Conservation (phyloP, 257 asterid species). For the Fraxinus americana region DNA sequence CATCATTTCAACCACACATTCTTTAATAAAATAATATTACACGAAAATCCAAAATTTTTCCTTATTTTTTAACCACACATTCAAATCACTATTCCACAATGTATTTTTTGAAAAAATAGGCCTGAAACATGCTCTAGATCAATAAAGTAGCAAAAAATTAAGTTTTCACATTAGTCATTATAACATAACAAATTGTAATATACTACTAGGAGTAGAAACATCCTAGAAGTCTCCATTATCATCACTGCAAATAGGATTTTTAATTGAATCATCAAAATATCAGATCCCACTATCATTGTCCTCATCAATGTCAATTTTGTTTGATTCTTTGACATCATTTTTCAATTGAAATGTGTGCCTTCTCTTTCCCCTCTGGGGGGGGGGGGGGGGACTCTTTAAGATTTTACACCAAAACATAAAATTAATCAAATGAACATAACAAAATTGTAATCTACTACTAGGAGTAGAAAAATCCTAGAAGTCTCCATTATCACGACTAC, state of each 20-base stretch:
- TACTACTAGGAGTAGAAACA: neutral
- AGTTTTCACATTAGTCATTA: neutral
- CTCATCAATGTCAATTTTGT: neutral
- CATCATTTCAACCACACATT: too few relatives aligned
- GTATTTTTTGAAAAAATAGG: too few relatives aligned
- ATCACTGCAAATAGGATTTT: neutral
- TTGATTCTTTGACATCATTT: neutral
- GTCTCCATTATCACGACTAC: too few relatives aligned
- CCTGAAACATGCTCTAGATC: too few relatives aligned
- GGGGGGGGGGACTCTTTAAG: too few relatives aligned
- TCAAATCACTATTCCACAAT: too few relatives aligned
- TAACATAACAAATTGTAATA: neutral
- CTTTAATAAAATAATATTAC: too few relatives aligned
- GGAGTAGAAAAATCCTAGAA: neutral
- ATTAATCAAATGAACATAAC: neutral
- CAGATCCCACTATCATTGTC: neutral
- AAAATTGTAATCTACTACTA: neutral
- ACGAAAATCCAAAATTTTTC: too few relatives aligned
- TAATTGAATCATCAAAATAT: neutral
- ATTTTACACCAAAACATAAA: too few relatives aligned
- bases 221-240: neutral
- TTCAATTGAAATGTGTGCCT: neutral
- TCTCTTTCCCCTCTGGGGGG: neutral
- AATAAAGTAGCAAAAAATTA: too few relatives aligned
- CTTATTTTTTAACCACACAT: too few relatives aligned